Conservation (phyloP, 768 basidiomycete species). For the Rubroboletus satanas region DNA sequence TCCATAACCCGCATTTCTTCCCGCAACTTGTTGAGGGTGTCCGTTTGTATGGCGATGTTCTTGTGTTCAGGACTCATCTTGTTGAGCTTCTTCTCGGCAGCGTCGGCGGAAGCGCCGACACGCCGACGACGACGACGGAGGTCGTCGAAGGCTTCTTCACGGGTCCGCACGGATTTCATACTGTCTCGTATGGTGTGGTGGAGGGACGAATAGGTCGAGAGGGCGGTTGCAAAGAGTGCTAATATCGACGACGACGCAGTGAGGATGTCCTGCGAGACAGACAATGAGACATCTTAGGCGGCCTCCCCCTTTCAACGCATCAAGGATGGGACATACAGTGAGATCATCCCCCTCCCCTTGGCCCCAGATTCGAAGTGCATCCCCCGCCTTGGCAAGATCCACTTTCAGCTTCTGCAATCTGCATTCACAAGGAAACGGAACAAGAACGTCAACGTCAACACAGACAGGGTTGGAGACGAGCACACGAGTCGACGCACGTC, state of each 20-base stretch:
- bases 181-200: conserved; percentile 59
- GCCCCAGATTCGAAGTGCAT: conserved; percentile 71
- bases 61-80: conserved; percentile 92
- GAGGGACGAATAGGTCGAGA: conserved; percentile 66
- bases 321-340: conserved; percentile 43
- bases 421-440: neutral
- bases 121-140: conserved; percentile 65
- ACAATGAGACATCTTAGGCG: neutral
- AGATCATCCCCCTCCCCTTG: conserved; percentile 81
- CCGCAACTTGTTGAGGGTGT: conserved; percentile 61
- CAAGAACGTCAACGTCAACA: neutral
- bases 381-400: conserved; percentile 67
- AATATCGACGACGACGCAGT: conserved; percentile 66
- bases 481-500: conserved; percentile 47
- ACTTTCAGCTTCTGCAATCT: conserved; percentile 64
- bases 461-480: neutral
- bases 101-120: conserved; percentile 67
- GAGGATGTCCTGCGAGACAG: conserved; percentile 61
- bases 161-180: conserved; percentile 78
- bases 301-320: neutral
- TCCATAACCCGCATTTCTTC: conserved; percentile 79
- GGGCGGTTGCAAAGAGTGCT: conserved; percentile 59
- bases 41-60: conserved; percentile 69
- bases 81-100: conserved; percentile 82
- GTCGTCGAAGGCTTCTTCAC: conserved; percentile 80